phyloP scores from a whole-genome alignment of 164 flowering plant genomes.

The Tinospora cordifolia region DNA sequence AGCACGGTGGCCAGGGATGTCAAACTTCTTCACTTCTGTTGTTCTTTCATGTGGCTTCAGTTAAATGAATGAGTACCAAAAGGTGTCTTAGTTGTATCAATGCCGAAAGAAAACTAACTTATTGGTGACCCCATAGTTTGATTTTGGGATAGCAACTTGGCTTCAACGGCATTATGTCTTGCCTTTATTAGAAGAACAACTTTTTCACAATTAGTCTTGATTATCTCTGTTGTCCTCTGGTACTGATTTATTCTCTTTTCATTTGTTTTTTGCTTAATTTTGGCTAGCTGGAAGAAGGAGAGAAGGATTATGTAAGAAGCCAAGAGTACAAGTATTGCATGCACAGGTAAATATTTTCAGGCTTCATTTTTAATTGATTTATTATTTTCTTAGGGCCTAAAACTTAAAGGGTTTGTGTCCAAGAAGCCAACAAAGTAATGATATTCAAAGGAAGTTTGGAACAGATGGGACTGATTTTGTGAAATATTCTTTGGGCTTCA shows the following conservation, averaged over 20 bases:
- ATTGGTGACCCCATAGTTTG: not conserved
- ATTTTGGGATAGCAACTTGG: not conserved
- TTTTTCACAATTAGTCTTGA: not conserved
- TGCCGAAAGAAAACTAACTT: not conserved
- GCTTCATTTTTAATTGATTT: not conserved
- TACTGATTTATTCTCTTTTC: not conserved
- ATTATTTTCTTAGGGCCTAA: not conserved
- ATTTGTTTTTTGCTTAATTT: not conserved
- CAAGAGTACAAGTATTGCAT: slow-evolving; percentile 86
- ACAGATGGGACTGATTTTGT: too few relatives aligned
- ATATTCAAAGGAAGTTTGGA: too few relatives aligned
- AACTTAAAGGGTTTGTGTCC: not conserved
- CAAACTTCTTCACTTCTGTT: not conserved
- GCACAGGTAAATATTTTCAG: slow-evolving; percentile 44
- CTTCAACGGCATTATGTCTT: not conserved
- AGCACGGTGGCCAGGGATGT: not conserved
- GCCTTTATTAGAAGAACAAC: not conserved
- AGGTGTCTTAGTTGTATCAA: not conserved
- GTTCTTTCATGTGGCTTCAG: not conserved
- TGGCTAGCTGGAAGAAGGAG: slow-evolving; percentile 88
- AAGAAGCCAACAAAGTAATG: not conserved
- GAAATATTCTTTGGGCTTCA: too few relatives aligned
- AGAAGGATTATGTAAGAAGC: slow-evolving; percentile 66
- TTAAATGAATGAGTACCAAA: not conserved
- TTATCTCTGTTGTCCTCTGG: not conserved